Base-by-base conservation (phyloP, 495 filamentous ascomycete species). In the Pyrenopolyporus hunteri region DNA sequence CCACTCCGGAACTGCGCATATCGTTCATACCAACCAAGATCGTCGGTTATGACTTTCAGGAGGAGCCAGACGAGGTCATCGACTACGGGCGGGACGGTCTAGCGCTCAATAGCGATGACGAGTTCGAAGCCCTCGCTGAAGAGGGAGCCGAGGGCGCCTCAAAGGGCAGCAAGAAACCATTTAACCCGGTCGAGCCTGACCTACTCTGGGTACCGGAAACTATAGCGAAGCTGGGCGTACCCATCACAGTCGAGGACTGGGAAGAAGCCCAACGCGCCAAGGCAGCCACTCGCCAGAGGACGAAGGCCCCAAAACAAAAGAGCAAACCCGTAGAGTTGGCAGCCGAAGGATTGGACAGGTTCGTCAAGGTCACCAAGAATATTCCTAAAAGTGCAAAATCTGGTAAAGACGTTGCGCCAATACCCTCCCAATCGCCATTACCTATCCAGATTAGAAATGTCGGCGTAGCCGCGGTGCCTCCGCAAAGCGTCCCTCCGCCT, bases 1-100 rank as follows among this genome's bases (percentile, higher is more conserved):
- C 82, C 7, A 80, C 84, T 1, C 81, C 84, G 2, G 93, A 98
- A 60, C 63, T 96, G 4, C 87, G 93, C 11, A 67, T 97, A 39
- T 85, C 88, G 6, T 95, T 88, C 63, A 76, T 87, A 17, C 95
- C 94, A 0, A 79, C 82, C 1, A 83, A 90, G 25, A 79, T 98
- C 28, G 89, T 97, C 19, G 82, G 83, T 2, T 74, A 97, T 42
- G 86, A 97, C 66, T 77, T 96, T 6, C 78, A 81, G 31, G 76
- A 78, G 0, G 90, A 93, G 62, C 82, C 84, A 23, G 83, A 87
- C 31, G 87, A 87, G 47, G 76, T 76, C 0, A 76, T 79, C 6
- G 76, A 74, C 2, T 80, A 73, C 35, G 76, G 74, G 1, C 75
- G 80, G 3, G 74, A 75, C 67, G 85, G 76, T 36, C 74, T 76